These are phyloP conservation scores for Combretum micranthum DNA, from an alignment of 345 rosid genomes.

Conservation along the genomic window DNA sequence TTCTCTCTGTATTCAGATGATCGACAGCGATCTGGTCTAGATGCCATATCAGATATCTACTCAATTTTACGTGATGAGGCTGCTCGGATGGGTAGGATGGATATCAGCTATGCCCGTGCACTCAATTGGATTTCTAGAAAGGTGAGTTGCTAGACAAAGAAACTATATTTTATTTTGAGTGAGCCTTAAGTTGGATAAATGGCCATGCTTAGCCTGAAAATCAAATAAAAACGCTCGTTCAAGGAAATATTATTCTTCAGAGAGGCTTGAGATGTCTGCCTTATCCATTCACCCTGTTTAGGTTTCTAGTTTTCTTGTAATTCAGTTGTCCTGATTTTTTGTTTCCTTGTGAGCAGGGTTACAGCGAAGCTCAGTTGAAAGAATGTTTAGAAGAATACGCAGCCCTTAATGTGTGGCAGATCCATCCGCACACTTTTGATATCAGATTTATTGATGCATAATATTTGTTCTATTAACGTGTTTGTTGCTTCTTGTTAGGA, in stretches of 20 bases:
- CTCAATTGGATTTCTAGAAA: slow-evolving; percentile 98
- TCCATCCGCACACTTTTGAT: slow-evolving; percentile 85
- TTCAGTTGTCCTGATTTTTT: not conserved
- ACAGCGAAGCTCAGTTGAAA: slow-evolving; percentile 95
- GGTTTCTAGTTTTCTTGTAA: not conserved
- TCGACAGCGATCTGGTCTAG: slow-evolving; percentile 80
- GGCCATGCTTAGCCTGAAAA: no score
- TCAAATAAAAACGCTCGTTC: no score
- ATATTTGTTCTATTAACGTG: not conserved
- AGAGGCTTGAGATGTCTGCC: no score
- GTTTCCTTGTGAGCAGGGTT: slow-evolving; percentile 57
- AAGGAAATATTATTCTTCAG: no score
- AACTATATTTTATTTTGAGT: slow-evolving; percentile 2
- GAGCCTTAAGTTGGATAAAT: not conserved
- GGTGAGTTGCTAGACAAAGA: slow-evolving; percentile 37
- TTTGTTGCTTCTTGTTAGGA: not conserved
- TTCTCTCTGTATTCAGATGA: slow-evolving; percentile 95
- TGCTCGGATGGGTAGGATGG: slow-evolving; percentile 71
- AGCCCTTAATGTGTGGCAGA: slow-evolving; percentile 92
- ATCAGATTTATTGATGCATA: slow-evolving; percentile 76
- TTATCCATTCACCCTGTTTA: no score
- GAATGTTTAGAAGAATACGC: slow-evolving; percentile 99
- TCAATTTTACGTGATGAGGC: slow-evolving; percentile 96
- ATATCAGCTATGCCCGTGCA: slow-evolving; percentile 79
- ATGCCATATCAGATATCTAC: slow-evolving; percentile 94